Evolutionary conservation across 495 filamentous ascomycete genomes (phyloP).

Genomic region (Annulohypoxylon maeteangense): DNA sequence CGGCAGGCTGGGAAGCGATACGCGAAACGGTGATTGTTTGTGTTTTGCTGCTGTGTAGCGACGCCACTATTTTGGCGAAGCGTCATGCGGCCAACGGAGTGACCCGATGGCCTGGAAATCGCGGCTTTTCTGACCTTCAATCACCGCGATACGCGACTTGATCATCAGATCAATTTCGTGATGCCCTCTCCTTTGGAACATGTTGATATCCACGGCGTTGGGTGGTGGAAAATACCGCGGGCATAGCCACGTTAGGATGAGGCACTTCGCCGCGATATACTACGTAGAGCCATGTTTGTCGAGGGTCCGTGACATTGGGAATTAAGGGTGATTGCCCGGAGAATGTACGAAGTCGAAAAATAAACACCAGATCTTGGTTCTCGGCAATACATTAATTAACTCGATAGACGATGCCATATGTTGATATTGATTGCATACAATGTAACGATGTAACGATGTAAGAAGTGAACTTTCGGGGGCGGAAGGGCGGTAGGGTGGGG

Average conservation of each 20-base stretch:
- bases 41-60: background rate
- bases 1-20: slow-evolving; percentile 1
- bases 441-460: background rate
- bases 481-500: background rate
- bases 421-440: background rate
- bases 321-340: background rate
- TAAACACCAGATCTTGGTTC: slow-evolving; percentile 8
- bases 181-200: background rate
- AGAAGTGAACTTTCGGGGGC: background rate
- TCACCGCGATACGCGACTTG: background rate
- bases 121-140: background rate
- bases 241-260: slow-evolving; percentile 33
- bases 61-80: slow-evolving; percentile 13
- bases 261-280: slow-evolving; percentile 8
- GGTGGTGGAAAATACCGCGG: background rate
- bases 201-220: background rate
- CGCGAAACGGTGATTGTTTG: slow-evolving; percentile 18
- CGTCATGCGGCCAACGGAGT: slow-evolving; percentile 14
- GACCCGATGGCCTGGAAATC: slow-evolving; percentile 5
- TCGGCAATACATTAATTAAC: background rate
- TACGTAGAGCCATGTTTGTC: background rate
- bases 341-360: background rate
- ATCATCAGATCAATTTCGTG: slow-evolving; percentile 1
- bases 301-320: background rate
- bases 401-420: background rate